A percentile compares a stretch with the other conserved stretches of the same genome.
phyloP scores from a whole-genome alignment of 352 stramenopile genomes.

The Phytophthora meadii region DNA sequence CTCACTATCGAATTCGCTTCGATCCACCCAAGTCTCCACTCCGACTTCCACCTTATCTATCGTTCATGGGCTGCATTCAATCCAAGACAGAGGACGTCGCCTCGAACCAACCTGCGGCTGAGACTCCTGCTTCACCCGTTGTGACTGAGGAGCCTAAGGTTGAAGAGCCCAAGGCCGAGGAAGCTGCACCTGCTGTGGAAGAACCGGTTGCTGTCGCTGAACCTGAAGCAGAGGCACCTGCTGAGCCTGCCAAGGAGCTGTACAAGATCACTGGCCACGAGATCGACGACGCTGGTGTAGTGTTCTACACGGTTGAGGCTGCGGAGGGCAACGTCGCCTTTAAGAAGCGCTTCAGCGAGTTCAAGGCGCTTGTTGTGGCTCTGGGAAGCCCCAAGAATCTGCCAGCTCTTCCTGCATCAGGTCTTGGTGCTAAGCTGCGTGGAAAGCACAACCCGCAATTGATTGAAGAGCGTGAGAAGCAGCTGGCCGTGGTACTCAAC shows the following conservation, averaged over 20 bases:
- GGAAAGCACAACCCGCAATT: constrained; percentile 67
- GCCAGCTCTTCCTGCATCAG: constrained; percentile 60
- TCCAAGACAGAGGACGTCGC: constrained; percentile 62
- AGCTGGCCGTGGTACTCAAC: constrained; percentile 74
- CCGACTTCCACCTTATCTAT: constrained; percentile 22
- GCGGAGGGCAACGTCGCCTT: constrained; percentile 40
- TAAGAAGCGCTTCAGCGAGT: constrained; percentile 86
- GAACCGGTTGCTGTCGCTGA: constrained; percentile 10
- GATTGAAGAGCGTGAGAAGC: constrained; percentile 66
- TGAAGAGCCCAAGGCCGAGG: constrained; percentile 14
- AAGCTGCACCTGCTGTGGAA: constrained; percentile 13
- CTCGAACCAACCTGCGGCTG: constrained; percentile 21
- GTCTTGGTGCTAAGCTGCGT: constrained; percentile 56
- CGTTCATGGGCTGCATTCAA: constrained; percentile 76
- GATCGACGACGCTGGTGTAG: constrained; percentile 69
- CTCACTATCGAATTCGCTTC: constrained; percentile 48
- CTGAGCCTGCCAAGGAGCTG: constrained; percentile 27
- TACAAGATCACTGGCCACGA: constrained; percentile 63
- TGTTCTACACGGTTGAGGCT: constrained; percentile 73
- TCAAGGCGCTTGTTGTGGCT: constrained; percentile 70
- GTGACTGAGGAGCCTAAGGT: neutral
- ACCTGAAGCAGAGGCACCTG: constrained; percentile 21
- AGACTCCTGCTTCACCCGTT: constrained; percentile 14
- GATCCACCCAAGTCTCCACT: constrained; percentile 30
- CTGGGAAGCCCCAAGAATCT: constrained; percentile 45